Conservation (phyloP, 139 green algal genomes). For the Chloropicon primus region DNA sequence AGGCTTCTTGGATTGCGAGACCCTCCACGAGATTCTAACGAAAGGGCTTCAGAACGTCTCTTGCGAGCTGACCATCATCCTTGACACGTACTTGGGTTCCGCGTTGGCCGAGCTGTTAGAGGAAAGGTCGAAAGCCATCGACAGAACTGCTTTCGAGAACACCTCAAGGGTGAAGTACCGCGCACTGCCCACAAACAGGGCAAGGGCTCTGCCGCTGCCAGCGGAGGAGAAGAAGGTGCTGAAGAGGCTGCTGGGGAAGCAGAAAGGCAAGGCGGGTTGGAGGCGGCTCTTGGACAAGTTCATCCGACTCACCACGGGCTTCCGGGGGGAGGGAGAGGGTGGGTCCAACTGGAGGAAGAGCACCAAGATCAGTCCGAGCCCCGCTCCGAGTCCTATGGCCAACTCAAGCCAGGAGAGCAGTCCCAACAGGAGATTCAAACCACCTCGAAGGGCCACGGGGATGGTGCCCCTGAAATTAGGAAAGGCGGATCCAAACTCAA, state of each 20-base stretch:
- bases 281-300: neutral
- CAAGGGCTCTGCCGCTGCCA: neutral
- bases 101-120: neutral
- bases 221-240: neutral
- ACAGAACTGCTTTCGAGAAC: neutral
- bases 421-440: neutral
- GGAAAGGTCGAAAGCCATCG: neutral
- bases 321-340: too few relatives aligned
- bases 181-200: neutral
- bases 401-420: too few relatives aligned
- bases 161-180: neutral
- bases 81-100: neutral
- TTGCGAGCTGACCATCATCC: neutral
- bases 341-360: neutral
- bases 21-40: neutral
- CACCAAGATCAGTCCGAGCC: neutral
- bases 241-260: neutral
- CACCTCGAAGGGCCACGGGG: neutral
- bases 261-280: neutral
- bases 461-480: neutral
- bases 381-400: too few relatives aligned
- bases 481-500: neutral
- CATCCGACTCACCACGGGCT: too few relatives aligned
- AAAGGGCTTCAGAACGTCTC: neutral
- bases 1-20: neutral